phyloP scores from a whole-genome alignment of 176 grass and related monocot genomes.

The Bolboschoenus planiculmis region DNA sequence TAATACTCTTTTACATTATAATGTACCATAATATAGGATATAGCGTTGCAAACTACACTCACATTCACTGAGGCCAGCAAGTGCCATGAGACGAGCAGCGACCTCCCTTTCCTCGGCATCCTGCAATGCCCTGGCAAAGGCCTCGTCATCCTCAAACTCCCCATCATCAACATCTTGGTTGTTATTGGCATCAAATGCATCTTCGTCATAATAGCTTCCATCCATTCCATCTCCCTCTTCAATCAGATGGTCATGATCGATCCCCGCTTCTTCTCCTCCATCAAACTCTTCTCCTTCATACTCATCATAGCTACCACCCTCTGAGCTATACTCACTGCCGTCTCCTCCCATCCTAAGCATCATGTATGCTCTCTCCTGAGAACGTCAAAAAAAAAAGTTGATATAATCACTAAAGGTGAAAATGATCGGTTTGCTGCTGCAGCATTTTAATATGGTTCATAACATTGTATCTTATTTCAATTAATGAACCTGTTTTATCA shows the following conservation, averaged over 20 bases:
- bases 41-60: conserved; percentile 17
- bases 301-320: conserved; percentile 63
- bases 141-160: conserved; percentile 75
- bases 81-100: conserved; percentile 63
- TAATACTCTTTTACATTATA: not conserved
- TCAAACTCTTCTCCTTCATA: conserved; percentile 61
- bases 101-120: conserved; percentile 86
- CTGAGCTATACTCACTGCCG: conserved; percentile 88
- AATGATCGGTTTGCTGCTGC: not conserved
- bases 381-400: not conserved
- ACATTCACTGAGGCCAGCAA: conserved; percentile 83
- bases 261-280: conserved; percentile 39
- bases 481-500: not conserved
- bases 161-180: conserved; percentile 36
- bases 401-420: conserved; percentile 10
- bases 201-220: conserved; percentile 67
- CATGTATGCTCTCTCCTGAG: conserved; percentile 97
- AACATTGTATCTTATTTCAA: not conserved
- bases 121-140: conserved; percentile 77
- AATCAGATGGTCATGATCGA: not conserved
- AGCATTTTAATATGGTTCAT: not conserved
- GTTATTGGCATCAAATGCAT: conserved; percentile 49
- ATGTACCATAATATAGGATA: not conserved
- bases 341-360: conserved; percentile 69
- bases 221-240: conserved; percentile 39